Base-by-base conservation (phyloP, 108 stramenopile species). In the Fragilariopsis cylindrus region DNA sequence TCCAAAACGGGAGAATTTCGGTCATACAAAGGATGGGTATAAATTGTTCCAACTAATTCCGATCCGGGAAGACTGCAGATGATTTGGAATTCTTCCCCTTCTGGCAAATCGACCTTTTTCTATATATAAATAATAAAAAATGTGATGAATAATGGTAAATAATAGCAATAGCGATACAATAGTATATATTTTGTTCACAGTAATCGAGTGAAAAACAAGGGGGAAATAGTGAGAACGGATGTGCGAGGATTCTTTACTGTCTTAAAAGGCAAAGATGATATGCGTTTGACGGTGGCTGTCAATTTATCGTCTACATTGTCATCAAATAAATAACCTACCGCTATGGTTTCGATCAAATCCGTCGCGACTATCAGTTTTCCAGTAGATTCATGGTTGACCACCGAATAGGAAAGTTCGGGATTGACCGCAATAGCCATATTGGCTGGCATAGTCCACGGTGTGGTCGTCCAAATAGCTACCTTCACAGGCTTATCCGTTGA, bases 381-480 rank as follows among this genome's bases (percentile, higher is more conserved):
- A 7, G 84, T 89, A 39, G 85, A 81, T 56, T 74, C 78, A 62
- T 90, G 82, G 48, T 83, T 69, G 2, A 97, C 93, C n/a, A 97
- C 84, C 40, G 92, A 92, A 76, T 99, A 99, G 43, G 83, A 85
- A 70, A 98, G 72, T 5, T 94, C 89, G 8, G 92, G 92, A 75
- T 97, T 96, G 50, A 98, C 89, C 30, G 97, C 97, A 12, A 99
- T 92, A 3, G 98, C 99, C 78, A 98, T 71, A 71, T 96, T 97
- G 43, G 96, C 96, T 0, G 94, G 92, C 82, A 98, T 89, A 16
- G 93, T 96, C 95, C 95, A 96, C 40, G 95, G 95, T 44, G 95
- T 96, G n/a, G 95, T 96, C 3, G 95, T 96, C 95, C 95, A 96
- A 64, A 96, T 86, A 8, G 96, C 96, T 15, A 96, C 90, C 77